Conservation (phyloP, 768 basidiomycete genomes). For the Psilocybe azurescens region DNA sequence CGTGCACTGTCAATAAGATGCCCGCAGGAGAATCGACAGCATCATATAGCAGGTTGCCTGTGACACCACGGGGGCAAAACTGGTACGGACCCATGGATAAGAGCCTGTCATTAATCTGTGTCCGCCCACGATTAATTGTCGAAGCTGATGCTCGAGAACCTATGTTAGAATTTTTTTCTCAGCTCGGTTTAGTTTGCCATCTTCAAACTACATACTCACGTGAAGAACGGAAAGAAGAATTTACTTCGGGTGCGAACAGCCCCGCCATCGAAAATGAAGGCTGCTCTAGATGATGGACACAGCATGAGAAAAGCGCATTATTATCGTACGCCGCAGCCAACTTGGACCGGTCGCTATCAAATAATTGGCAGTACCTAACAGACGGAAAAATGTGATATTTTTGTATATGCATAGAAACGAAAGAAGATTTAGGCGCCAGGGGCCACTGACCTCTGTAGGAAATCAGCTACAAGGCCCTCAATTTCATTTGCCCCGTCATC, state of each 20-base stretch:
- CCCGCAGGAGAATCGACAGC: constrained; percentile 22
- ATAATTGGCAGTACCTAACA: constrained; percentile 27
- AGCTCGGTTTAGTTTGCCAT: no score
- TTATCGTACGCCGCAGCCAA: constrained; percentile 32
- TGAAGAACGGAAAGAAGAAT: constrained; percentile 7
- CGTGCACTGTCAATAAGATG: constrained; percentile 32
- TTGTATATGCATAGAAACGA: not conserved
- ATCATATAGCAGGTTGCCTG: constrained; percentile 26
- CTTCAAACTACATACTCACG: constrained; percentile 10
- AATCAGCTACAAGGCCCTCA: constrained; percentile 2
- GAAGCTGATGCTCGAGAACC: constrained; percentile 10
- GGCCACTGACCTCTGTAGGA: not conserved
- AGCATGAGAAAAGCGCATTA: constrained; percentile 33
- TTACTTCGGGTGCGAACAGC: constrained; percentile 15
- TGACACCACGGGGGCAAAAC: constrained; percentile 26
- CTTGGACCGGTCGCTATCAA: constrained; percentile 30
- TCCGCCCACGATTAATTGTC: constrained; percentile 18
- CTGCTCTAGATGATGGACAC: constrained; percentile 21
- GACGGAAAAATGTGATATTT: not conserved
- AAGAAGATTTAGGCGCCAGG: not conserved
- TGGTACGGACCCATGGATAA: constrained; percentile 22
- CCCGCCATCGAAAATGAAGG: constrained; percentile 18
- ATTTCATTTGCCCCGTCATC: not conserved
- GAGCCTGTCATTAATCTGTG: constrained; percentile 20
- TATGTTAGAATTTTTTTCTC: not conserved